A percentile compares a stretch with the other conserved stretches of the same genome.
phyloP scores from a whole-genome alignment of 2,329 filamentous ascomycete genomes.

The Paracorniculantispora psalliotae region DNA sequence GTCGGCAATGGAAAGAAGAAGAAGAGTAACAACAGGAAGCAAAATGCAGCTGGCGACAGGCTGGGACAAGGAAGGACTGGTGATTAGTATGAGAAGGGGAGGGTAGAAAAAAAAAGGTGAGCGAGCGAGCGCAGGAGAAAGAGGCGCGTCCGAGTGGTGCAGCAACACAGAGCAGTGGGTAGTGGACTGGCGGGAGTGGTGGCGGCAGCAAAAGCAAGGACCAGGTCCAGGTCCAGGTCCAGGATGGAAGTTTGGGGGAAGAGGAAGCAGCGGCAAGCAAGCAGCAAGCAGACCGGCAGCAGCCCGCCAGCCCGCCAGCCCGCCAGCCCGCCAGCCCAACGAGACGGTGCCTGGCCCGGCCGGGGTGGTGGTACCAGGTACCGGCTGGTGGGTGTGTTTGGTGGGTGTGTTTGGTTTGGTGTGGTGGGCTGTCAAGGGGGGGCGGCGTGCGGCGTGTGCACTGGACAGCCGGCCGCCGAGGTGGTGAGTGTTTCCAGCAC shows the following conservation, averaged over 20 bases:
- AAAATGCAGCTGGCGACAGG: not conserved
- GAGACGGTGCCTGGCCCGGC: conserved; percentile 1
- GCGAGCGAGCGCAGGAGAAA: conserved; percentile 1
- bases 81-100: conserved; percentile 12
- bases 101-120: conserved; percentile 12
- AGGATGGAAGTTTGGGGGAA: not conserved
- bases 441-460: conserved; percentile 6
- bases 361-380: too few species aligned
- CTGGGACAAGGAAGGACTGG: not conserved
- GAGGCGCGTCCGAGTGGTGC: conserved; percentile 7
- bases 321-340: conserved; percentile 2
- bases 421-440: conserved; percentile 1
- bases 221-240: too few species aligned
- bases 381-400: conserved; percentile 1
- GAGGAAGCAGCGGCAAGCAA: too few species aligned
- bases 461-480: not conserved
- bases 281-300: too few species aligned
- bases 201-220: too few species aligned
- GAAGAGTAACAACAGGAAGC: not conserved
- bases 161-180: too few species aligned
- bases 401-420: too few species aligned
- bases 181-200: too few species aligned
- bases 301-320: too few species aligned
- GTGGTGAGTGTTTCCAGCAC: too few species aligned
- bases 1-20: not conserved